phyloP scores from a whole-genome alignment of 2,329 filamentous ascomycete genomes.

The Septoria petroselini region DNA sequence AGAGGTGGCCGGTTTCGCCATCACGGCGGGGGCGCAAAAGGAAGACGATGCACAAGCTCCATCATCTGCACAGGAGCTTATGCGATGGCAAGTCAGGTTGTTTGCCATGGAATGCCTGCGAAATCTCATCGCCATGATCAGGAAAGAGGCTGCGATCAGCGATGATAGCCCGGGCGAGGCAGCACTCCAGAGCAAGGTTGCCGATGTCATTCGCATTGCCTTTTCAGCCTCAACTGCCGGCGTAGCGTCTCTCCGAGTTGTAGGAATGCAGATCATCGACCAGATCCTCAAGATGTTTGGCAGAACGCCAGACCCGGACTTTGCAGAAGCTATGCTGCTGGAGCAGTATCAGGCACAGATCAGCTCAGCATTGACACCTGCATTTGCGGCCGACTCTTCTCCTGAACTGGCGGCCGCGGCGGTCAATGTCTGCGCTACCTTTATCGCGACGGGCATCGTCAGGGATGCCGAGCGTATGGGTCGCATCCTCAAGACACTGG shows the following conservation, averaged over 20 bases:
- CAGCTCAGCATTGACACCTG: slow-evolving; percentile 90
- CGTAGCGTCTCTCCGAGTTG: slow-evolving; percentile 83
- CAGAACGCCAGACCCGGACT: slow-evolving; percentile 91
- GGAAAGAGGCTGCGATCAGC: slow-evolving; percentile 73
- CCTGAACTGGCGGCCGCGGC: slow-evolving; percentile 94
- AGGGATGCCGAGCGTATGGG: slow-evolving; percentile 99
- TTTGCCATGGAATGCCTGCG: slow-evolving; percentile 89
- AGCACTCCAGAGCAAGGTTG: slow-evolving; percentile 77
- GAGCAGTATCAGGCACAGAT: slow-evolving; percentile 99
- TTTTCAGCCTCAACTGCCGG: slow-evolving; percentile 96
- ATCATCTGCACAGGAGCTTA: slow-evolving; percentile 68
- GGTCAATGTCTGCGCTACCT: slow-evolving; percentile 95
- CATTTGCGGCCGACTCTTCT: slow-evolving; percentile 92
- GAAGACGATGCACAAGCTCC: slow-evolving; percentile 42
- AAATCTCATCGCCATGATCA: slow-evolving; percentile 75
- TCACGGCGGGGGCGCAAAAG: slow-evolving; percentile 59
- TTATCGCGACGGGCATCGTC: slow-evolving; percentile 95
- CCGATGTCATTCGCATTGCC: slow-evolving; percentile 91
- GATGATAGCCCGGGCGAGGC: slow-evolving; percentile 74
- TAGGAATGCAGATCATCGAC: slow-evolving; percentile 90
- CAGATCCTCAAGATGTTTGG: slow-evolving; percentile 94
- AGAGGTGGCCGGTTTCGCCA: slow-evolving; percentile 91
- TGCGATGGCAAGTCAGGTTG: slow-evolving; percentile 92
- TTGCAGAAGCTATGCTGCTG: slow-evolving; percentile 90
- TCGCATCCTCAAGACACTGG: slow-evolving; percentile 88